Percentiles rank a stretch among this genome's conserved stretches.
These are phyloP conservation scores for Pichia manshurica DNA, from an alignment of 805 yeast species.

Conservation along the genomic window DNA sequence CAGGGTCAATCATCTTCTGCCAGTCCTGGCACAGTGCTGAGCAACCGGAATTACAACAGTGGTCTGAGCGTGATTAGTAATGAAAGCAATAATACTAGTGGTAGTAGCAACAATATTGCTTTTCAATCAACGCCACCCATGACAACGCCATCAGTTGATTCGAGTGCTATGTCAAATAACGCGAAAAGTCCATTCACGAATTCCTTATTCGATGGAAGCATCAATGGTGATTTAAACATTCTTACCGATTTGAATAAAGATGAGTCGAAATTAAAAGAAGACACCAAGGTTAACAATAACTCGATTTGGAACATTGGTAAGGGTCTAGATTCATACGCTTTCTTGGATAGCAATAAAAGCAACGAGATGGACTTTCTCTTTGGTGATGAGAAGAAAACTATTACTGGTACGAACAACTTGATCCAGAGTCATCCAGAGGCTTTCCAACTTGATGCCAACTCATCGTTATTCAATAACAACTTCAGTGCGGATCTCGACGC, in stretches of 20 bases:
- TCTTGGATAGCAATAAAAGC: slow-evolving; percentile 4
- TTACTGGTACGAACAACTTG: slow-evolving; percentile 1
- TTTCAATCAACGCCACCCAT: background rate
- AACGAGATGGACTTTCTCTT: slow-evolving; percentile 15
- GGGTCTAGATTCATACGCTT: slow-evolving; percentile 1
- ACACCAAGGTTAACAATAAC: background rate
- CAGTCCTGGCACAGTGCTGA: background rate
- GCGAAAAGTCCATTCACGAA: background rate
- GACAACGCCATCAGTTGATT: background rate
- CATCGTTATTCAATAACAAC: background rate
- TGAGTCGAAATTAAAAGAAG: background rate
- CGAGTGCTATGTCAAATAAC: background rate
- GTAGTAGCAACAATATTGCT: background rate
- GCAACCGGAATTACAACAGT: background rate
- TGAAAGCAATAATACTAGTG: background rate
- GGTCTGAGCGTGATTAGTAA: background rate
- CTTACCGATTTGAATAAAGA: background rate
- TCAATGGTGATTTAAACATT: background rate
- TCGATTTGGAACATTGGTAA: background rate
- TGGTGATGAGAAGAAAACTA: slow-evolving; percentile 5
- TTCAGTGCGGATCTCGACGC: slow-evolving; percentile 1
- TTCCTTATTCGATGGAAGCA: slow-evolving; percentile 1
- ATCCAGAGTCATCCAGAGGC: slow-evolving; percentile 12
- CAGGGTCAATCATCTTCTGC: slow-evolving; percentile 9
- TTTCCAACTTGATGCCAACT: slow-evolving; percentile 7